Conservation (phyloP, 2,329 filamentous ascomycete genomes). For the Lasiodiplodia citricola region DNA sequence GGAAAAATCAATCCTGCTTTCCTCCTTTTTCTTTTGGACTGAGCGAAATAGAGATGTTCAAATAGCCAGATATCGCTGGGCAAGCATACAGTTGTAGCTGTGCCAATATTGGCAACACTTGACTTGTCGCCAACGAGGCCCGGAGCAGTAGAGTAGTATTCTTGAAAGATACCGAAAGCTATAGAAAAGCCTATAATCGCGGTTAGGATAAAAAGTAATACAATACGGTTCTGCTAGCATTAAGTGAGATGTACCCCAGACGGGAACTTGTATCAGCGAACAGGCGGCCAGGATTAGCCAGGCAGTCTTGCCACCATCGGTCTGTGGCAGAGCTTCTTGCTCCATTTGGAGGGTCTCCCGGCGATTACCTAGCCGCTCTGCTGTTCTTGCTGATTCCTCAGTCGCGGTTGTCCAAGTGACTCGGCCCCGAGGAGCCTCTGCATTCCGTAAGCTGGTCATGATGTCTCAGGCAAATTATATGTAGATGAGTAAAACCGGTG, state of each 20-base stretch:
- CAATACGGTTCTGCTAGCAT: not conserved
- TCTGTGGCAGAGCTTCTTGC: slow-evolving; percentile 29
- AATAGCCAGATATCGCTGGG: too few relatives aligned
- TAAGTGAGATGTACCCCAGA: slow-evolving; percentile 27
- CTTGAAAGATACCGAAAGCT: slow-evolving; percentile 35
- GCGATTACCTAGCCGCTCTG: not conserved
- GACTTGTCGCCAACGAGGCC: not conserved
- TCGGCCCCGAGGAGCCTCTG: not conserved
- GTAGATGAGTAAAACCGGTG: not conserved
- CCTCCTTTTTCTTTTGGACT: too few relatives aligned
- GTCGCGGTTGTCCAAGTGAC: not conserved
- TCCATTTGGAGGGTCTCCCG: slow-evolving; percentile 26
- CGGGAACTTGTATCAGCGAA: slow-evolving; percentile 34
- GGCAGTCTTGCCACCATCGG: slow-evolving; percentile 32
- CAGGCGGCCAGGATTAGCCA: slow-evolving; percentile 35
- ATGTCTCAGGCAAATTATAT: not conserved
- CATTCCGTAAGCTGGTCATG: not conserved
- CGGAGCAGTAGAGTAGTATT: slow-evolving; percentile 32
- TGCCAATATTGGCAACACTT: slow-evolving; percentile 7
- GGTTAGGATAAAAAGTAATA: not conserved
- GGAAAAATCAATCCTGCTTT: not conserved
- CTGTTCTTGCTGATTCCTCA: not conserved
- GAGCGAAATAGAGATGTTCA: not conserved
- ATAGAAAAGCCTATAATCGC: slow-evolving; percentile 28
- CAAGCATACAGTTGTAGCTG: slow-evolving; percentile 30